Percentiles rank a stretch among this genome's conserved stretches.
Evolutionary conservation across 31 red algal genomes (phyloP).

Genomic region (Pterothamnion heteromorphum): DNA sequence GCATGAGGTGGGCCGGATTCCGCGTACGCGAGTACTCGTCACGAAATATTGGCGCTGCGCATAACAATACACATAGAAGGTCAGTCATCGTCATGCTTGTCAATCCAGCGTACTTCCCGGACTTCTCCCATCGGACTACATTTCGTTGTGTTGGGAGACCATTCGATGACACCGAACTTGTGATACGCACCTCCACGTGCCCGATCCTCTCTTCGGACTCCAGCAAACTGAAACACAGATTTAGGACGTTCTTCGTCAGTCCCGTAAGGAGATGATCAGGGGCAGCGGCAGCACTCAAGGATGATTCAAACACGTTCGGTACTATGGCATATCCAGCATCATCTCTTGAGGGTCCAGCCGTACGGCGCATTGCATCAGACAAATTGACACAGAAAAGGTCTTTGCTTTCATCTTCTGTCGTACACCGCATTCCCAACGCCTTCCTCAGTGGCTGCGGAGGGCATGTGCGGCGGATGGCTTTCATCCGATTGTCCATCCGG

Average conservation of each 20-base stretch:
- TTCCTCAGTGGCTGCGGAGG: neutral
- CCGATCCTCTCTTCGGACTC: neutral
- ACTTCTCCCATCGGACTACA: neutral
- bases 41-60: too few relatives aligned
- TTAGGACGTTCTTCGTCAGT: neutral
- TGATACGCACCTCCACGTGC: neutral
- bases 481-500: neutral
- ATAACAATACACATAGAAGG: too few relatives aligned
- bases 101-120: neutral
- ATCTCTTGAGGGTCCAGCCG: too few relatives aligned
- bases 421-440: neutral
- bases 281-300: too few relatives aligned
- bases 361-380: too few relatives aligned
- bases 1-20: neutral
- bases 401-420: neutral
- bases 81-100: too few relatives aligned
- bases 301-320: too few relatives aligned
- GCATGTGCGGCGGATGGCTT: neutral
- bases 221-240: neutral
- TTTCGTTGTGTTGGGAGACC: neutral
- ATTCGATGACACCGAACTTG: neutral
- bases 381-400: too few relatives aligned
- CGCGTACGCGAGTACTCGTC: neutral
- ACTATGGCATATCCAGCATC: too few relatives aligned
- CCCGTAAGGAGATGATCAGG: neutral